Evolutionary conservation across 345 rosid genomes (phyloP), one percentile per base, ranked within the genome.

Genomic region (Corchorus olitorius): DNA sequence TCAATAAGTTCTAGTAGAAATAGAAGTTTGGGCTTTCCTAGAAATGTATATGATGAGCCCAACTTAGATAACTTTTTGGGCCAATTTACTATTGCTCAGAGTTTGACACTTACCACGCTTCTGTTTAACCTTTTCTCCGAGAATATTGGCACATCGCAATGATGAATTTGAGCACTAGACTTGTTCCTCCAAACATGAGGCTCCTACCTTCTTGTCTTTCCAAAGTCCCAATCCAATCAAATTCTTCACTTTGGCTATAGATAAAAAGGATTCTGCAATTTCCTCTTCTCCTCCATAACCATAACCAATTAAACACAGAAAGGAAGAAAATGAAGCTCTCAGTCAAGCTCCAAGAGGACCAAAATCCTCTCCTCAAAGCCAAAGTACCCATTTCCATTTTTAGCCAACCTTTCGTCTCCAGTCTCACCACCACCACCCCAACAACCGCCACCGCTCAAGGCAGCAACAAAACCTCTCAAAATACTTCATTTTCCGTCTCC

Each of bases 391-490:
- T 86, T 37, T 60, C 90, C 65, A 84, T 87, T 19, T 79, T 87
- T 84, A 83, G 81, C 81, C 88, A 79, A 22, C 91, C 87, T n/a
- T 84, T 91, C 83, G 72, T 80, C 34, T 83, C 90, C 54, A 65
- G 74, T 64, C 74, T 85, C 76, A 65, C 80, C 67, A 60, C 83
- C 70, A 39, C 85, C 67, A 33, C 82, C 35, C 4, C 79, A 39
- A n/a, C 79, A 39, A n/a, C 84, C 77, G 53, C 81, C 53, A 11
- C 70, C 39, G 8, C 80, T 73, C 39, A 83, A 68, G 13, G 86
- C 52, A 50, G 75, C 20, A 52, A 41, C 68, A 66, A 66, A 12
- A 72, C 82, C 19, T 72, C 85, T 7, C 75, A 81, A n/a, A 66
- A 76, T 74, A 76, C 84, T 43, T 64, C 86, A 50, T 73, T 87